Evolutionary conservation across 257 asterid species (phyloP).

Genomic region (Voacanga thouarsii): DNA sequence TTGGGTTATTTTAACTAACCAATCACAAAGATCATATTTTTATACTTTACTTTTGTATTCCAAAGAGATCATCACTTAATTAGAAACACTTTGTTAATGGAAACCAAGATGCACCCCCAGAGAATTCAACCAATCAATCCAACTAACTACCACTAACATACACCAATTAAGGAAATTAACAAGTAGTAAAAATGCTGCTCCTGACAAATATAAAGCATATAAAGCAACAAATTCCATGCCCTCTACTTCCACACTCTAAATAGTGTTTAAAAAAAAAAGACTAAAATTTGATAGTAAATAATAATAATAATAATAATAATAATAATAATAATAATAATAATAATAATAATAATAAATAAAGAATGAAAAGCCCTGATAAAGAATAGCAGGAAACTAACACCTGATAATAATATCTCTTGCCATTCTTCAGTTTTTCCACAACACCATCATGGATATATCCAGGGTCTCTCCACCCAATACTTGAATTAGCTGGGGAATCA

Average conservation of each 20-base stretch:
- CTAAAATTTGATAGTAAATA: not conserved
- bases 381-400: slow-evolving; percentile 25
- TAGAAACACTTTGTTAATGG: not conserved
- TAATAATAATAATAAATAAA: no score
- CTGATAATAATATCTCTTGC: slow-evolving; percentile 72
- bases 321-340: no score
- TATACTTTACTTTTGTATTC: not conserved
- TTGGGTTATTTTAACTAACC: not conserved
- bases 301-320: no score
- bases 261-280: not conserved
- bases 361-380: not conserved
- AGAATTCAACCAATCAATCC: not conserved
- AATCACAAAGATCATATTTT: not conserved
- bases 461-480: slow-evolving; percentile 94
- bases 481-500: slow-evolving; percentile 74
- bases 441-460: slow-evolving; percentile 88
- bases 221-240: not conserved
- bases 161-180: not conserved
- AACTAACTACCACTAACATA: not conserved
- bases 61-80: not conserved
- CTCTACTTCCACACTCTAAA: not conserved
- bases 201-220: not conserved
- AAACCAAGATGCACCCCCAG: not conserved
- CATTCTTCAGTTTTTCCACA: slow-evolving; percentile 54
- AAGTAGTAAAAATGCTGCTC: not conserved